Conservation (phyloP, 768 basidiomycete species). For the Coprinellus aureogranulatus region DNA sequence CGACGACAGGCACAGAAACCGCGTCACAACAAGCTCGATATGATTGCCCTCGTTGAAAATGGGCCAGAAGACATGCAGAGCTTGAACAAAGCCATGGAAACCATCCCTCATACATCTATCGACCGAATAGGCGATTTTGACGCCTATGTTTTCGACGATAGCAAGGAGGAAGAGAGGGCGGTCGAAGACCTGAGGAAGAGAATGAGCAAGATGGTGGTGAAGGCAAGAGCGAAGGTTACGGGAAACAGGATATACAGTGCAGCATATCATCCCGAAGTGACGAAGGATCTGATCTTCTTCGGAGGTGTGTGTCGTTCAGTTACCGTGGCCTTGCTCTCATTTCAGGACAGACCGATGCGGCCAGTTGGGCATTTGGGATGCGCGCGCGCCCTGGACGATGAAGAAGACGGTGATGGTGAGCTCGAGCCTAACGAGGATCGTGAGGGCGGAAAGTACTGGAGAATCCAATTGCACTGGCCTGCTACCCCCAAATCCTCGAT, state of each 20-base stretch:
- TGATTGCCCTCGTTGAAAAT: conserved; percentile 52
- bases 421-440: conserved; percentile 33
- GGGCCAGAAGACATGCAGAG: conserved; percentile 43
- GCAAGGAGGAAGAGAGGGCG: conserved; percentile 47
- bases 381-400: conserved; percentile 68
- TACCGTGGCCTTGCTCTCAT: background rate
- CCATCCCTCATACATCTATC: conserved; percentile 36
- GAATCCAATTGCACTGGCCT: conserved; percentile 82
- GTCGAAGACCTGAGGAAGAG: conserved; percentile 53
- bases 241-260: conserved; percentile 73
- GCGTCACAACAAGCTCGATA: conserved; percentile 62
- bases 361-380: conserved; percentile 83
- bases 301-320: conserved; percentile 51
- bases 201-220: conserved; percentile 57
- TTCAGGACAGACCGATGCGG: conserved; percentile 72
- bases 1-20: conserved; percentile 64
- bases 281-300: conserved; percentile 84
- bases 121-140: conserved; percentile 44
- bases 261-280: conserved; percentile 75
- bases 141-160: conserved; percentile 48
- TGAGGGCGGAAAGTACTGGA: conserved; percentile 78
- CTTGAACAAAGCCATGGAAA: conserved; percentile 45
- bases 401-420: conserved; percentile 62
- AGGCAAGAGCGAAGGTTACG: conserved; percentile 79
- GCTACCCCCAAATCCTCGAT: conserved; percentile 77